phyloP scores from a whole-genome alignment of 805 yeast species.

The Torulaspora indica region DNA sequence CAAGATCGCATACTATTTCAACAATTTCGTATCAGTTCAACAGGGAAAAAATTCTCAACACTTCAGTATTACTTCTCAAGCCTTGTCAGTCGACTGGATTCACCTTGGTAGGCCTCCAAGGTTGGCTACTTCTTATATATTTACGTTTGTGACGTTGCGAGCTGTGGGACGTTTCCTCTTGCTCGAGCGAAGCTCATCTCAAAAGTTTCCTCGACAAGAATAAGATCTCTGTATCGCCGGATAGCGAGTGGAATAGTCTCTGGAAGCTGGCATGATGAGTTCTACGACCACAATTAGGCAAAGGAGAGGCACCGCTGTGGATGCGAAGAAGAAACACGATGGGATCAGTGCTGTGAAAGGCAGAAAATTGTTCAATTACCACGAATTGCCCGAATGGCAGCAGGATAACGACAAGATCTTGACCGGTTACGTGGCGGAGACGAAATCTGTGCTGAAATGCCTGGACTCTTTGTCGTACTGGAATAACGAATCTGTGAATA shows the following conservation, averaged over 20 bases:
- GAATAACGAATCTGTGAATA: slow-evolving; percentile 71
- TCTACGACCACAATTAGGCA: slow-evolving; percentile 22
- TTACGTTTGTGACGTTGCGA: background rate
- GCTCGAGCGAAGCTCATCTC: background rate
- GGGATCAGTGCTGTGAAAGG: slow-evolving; percentile 3
- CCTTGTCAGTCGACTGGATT: background rate
- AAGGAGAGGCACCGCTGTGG: slow-evolving; percentile 9
- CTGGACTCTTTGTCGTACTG: slow-evolving; percentile 47
- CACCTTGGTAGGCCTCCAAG: background rate
- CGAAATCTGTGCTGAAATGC: slow-evolving; percentile 45
- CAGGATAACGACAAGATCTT: slow-evolving; percentile 63
- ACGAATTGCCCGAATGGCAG: slow-evolving; percentile 69
- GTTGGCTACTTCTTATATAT: background rate
- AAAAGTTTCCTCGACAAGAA: background rate
- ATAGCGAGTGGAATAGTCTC: background rate
- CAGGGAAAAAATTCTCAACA: slow-evolving; percentile 6
- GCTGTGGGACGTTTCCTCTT: background rate
- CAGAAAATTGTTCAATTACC: slow-evolving; percentile 34
- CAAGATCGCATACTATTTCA: slow-evolving; percentile 1
- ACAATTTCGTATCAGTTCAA: slow-evolving; percentile 4
- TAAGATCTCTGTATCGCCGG: background rate
- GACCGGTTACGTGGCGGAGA: slow-evolving; percentile 59
- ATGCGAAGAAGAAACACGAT: background rate
- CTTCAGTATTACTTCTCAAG: background rate
- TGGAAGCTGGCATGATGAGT: slow-evolving; percentile 13